phyloP scores from a whole-genome alignment of 2,329 filamentous ascomycete species.

The Teratosphaeria destructans region DNA sequence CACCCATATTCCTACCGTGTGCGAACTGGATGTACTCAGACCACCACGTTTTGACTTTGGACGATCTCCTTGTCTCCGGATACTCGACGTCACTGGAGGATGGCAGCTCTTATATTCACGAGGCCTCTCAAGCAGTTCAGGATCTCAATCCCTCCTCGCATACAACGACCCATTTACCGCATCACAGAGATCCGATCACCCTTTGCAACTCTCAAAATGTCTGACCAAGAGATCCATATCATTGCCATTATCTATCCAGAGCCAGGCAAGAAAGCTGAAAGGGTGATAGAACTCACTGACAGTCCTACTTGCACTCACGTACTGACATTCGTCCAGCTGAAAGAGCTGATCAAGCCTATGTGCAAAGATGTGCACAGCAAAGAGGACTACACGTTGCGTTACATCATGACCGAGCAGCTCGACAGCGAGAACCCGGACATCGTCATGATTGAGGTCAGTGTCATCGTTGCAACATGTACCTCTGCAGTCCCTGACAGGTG shows the following conservation, averaged over 20 bases:
- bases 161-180: not conserved
- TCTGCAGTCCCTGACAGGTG: not conserved
- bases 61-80: not conserved
- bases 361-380: slow-evolving; percentile 2
- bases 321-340: not conserved
- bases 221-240: not conserved
- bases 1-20: not conserved
- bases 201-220: not conserved
- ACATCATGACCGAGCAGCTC: slow-evolving; percentile 14
- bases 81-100: not conserved
- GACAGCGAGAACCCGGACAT: slow-evolving; percentile 11
- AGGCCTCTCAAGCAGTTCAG: not conserved
- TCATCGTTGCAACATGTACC: not conserved
- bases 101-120: not conserved
- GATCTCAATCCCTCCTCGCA: not conserved
- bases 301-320: not conserved
- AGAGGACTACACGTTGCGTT: slow-evolving; percentile 13
- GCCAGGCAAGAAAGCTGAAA: not conserved
- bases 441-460: slow-evolving; percentile 14
- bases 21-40: not conserved
- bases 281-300: not conserved
- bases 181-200: not conserved
- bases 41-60: not conserved
- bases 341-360: not conserved
- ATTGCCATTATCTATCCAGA: not conserved